Base-by-base conservation (phyloP, 306 rosid species). In the Fragaria ananassa region DNA sequence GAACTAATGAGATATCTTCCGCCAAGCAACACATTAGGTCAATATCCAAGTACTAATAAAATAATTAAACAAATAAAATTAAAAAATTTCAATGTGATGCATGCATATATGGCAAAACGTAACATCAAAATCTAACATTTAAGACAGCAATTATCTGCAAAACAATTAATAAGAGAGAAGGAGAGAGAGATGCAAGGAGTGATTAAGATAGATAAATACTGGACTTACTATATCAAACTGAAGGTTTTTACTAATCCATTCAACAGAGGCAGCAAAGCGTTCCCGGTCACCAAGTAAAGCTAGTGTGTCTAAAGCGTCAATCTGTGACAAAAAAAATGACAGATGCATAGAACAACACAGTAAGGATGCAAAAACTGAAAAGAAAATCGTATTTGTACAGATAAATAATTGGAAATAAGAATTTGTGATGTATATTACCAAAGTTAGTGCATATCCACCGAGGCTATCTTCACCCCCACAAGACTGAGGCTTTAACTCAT, bases 231-330 rank as follows among this genome's bases (percentile, higher is more conserved):
- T 90, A 86, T 94, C 92, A 78, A 94, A 94, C 83, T 78, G 98
- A 85, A 94, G 88, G 71, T 90, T 94, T 94, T 89, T 87, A 92
- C 97, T 96, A 85, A 94, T 89, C 98, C 98, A 94, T 82, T 94
- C 93, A 72, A 94, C 94, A 66, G 98, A 94, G 67, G 90, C 7
- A 19, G 89, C 77, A 70, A 94, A 92, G 47, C 72, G 83, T 41
- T 92, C 90, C 67, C 88, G 87, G 56, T 92, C 95, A 45, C 98
- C 96, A 70, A 94, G 97, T 69, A 94, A 81, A 61, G 97, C 98
- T 86, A 94, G 85, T 29, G 91, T 92, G 74, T 94, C 98, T 56
- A 94, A 84, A 7, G 98, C 90, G 46, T 94, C 98, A 80, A 94
- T 92, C 98, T 94, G 85, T 75, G 57, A 64, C 62, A 31, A 31